Base-by-base conservation (phyloP, 2,329 filamentous ascomycete species). In the Coniochaeta sp. region DNA sequence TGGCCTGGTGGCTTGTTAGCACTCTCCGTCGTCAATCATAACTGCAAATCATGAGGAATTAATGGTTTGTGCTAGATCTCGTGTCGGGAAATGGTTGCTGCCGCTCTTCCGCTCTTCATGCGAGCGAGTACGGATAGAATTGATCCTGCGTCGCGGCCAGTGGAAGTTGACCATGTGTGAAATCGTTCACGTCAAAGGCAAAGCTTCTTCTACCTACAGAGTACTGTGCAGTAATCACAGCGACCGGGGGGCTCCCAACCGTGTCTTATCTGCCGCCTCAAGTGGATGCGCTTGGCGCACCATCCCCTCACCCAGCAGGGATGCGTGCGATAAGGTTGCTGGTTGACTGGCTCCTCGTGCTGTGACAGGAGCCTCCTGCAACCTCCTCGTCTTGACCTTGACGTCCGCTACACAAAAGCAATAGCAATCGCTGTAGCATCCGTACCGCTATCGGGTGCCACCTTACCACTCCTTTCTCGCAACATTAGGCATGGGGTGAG, bases 271-370 rank as follows among this genome's bases (percentile, higher is more conserved):
- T 56, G 54, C 54, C 54, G 28, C 30, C 54, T 5, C 28, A 56
- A n/a, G 34, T 44, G 55, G 55, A 28, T 26, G 38, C 38, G n/a
- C 55, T 57, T 57, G 55, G 54, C 54, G 55, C 55, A 28, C 44
- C 36, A 40, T 57, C 55, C 58, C 58, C 32, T 55, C 47, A 32
- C 30, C 22, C 24, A 55, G 47, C 57, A 58, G 22, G 58, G 58
- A 58, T 58, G 44, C 16, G 58, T 40, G 57, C 28, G 44, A 59
- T 54, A 55, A 59, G 58, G 58, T 22, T 59, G 58, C 42, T 47
- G 26, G 47, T 24, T 47, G 30, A 52, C 38, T 58, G 26, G 54
- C 34, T 38, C 30, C 34, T 56, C 5, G 34, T 56, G 30, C n/a
- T 22, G 54, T 56, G 54, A 56, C 54, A 56, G 30, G 30, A 47